Percentiles rank a stretch among this genome's conserved stretches.
Evolutionary conservation across 352 stramenopile species (phyloP).

Genomic region (Stramenopiles sp.): DNA sequence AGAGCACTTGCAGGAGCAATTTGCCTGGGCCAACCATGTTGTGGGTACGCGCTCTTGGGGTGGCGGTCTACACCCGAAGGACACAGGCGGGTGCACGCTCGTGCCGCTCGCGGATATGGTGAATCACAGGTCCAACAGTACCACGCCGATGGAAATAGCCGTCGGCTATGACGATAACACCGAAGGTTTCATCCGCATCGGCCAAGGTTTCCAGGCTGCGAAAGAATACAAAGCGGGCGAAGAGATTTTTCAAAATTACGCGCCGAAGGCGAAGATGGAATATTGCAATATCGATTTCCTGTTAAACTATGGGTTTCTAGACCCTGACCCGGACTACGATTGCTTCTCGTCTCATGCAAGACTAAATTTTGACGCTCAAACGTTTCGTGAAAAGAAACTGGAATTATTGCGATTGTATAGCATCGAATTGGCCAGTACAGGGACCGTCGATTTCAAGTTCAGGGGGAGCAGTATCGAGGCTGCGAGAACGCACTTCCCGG

Average conservation of each 20-base stretch:
- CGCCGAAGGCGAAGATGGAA: not conserved
- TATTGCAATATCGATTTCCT: not conserved
- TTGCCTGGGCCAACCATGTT: not conserved
- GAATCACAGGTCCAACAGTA: not conserved
- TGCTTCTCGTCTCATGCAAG: not conserved
- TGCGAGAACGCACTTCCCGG: not conserved
- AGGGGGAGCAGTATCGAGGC: not conserved
- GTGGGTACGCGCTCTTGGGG: not conserved
- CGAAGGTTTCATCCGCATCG: not conserved
- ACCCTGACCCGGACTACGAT: not conserved
- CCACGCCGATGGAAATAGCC: not conserved
- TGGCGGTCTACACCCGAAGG: not conserved
- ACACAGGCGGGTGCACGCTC: not conserved
- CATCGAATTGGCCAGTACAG: no score
- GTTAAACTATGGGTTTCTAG: conserved; percentile 2
- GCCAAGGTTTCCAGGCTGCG: not conserved
- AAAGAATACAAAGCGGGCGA: not conserved
- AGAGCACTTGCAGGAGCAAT: not conserved
- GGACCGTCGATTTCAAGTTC: not conserved
- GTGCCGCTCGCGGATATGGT: not conserved
- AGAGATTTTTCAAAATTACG: conserved; percentile 10
- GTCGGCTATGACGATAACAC: not conserved
- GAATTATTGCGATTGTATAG: not conserved
- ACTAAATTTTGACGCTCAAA: not conserved
- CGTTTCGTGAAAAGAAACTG: not conserved